Evolutionary conservation across 2,329 filamentous ascomycete genomes (phyloP).

Genomic region (Aspergillus texensis): DNA sequence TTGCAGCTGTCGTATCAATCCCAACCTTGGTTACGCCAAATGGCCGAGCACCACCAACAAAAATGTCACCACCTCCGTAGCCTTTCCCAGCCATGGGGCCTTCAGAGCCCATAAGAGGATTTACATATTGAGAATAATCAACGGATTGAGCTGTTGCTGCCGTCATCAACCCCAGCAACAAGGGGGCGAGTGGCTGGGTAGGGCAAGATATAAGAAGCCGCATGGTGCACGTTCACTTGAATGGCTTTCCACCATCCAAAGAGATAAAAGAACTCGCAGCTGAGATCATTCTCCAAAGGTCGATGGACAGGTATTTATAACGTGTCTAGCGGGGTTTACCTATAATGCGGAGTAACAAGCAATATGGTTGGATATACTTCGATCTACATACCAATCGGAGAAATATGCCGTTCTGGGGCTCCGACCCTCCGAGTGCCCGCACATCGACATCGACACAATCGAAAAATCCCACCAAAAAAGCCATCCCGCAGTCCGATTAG

Average conservation of each 20-base stretch:
- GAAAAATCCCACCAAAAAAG: conserved; percentile 30
- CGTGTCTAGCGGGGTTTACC: neutral
- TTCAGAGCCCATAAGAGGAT: conserved; percentile 52
- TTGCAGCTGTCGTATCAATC: conserved; percentile 41
- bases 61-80: conserved; percentile 48
- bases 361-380: conserved; percentile 1
- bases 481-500: conserved; percentile 11
- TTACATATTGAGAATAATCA: conserved; percentile 44
- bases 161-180: conserved; percentile 4
- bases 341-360: conserved; percentile 2
- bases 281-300: neutral
- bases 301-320: neutral
- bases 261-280: neutral
- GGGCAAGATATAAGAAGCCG: neutral
- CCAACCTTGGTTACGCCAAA: conserved; percentile 50
- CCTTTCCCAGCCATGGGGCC: conserved; percentile 45
- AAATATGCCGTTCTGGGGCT: conserved; percentile 18
- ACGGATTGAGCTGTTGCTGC: conserved; percentile 7
- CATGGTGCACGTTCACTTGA: neutral
- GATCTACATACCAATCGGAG: conserved; percentile 15
- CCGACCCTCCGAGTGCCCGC: conserved; percentile 19
- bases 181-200: neutral
- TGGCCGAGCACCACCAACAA: conserved; percentile 47
- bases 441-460: conserved; percentile 24
- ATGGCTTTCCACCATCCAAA: neutral